These are phyloP conservation scores for Apiospora kogelbergensis DNA, from an alignment of 2,329 filamentous ascomycete species.

Conservation along the genomic window DNA sequence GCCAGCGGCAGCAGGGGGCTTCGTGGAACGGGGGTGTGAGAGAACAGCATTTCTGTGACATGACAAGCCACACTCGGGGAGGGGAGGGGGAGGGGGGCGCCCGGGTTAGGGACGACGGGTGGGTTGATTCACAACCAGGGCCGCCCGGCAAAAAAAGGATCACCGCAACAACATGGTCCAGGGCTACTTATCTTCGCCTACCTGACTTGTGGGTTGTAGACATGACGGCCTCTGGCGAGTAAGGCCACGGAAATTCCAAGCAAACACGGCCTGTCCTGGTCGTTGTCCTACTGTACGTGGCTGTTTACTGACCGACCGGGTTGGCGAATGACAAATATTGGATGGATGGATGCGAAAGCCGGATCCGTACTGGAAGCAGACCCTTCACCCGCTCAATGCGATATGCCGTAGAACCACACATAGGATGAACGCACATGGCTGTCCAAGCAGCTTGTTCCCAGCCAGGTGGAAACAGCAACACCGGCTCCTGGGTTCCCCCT, in stretches of 20 bases:
- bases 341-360: neutral
- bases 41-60: neutral
- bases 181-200: neutral
- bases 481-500: neutral
- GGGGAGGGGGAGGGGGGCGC: no score
- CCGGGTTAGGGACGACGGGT: neutral
- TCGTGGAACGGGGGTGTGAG: neutral
- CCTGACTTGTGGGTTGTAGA: neutral
- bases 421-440: neutral
- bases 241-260: neutral
- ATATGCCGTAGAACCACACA: neutral
- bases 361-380: neutral
- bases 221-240: neutral
- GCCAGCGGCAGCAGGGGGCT: neutral
- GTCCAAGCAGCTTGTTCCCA: neutral
- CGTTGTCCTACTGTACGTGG: neutral
- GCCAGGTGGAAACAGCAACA: neutral
- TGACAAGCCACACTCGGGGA: neutral
- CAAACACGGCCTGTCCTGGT: no score
- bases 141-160: neutral
- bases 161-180: neutral
- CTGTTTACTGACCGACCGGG: neutral
- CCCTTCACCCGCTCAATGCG: neutral
- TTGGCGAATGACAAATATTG: neutral
- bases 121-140: neutral